Base-by-base conservation (phyloP, 164 flowering plant genomes). In the Hamamelis virginiana region DNA sequence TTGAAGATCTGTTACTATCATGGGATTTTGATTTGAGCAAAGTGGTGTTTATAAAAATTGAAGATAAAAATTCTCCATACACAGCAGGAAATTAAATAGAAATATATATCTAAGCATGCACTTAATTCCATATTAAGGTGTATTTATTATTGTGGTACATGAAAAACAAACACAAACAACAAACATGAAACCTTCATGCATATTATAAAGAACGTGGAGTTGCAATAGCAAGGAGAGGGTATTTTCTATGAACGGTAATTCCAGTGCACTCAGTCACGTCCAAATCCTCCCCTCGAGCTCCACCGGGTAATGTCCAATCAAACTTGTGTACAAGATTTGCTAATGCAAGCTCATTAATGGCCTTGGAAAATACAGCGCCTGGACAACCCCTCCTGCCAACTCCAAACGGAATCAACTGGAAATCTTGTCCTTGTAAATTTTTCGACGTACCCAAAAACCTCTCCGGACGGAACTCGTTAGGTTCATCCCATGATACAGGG, bases 251-350 rank as follows among this genome's bases (percentile, higher is more conserved):
- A 6, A 66, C 18, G 5, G 62, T 62, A 0, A 72, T 25, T 3
- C 76, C 77, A 48, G 11, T 5, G 8, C 6, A n/a, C 53, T 75
- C 81, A n/a, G 18, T 41, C 70, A 75, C 48, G 48, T 78, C 76
- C 18, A 75, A 21, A 21, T 60, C 67, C 53, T 68, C 69, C 4
- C 26, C 47, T 12, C 26, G 43, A 2, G 9, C 65, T 9, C 72
- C 75, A 16, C 21, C 44, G 0, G 76, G 75, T 26, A 67, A 21
- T 27, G 16, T 27, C 74, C 76, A 70, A 25, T 73, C 66, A 41
- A 79, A 75, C 28, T 33, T 23, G 18, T 59, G 38, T 48, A 72
- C 9, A 12, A 69, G 68, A 14, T 63, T 72, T 0, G 81, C 81
- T 9, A 78, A 1, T 9, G 44, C 78, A 18, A 66, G 70, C 62